Evolutionary conservation across 179 eudicot genomes (phyloP).

Genomic region (Nepenthes alata): DNA sequence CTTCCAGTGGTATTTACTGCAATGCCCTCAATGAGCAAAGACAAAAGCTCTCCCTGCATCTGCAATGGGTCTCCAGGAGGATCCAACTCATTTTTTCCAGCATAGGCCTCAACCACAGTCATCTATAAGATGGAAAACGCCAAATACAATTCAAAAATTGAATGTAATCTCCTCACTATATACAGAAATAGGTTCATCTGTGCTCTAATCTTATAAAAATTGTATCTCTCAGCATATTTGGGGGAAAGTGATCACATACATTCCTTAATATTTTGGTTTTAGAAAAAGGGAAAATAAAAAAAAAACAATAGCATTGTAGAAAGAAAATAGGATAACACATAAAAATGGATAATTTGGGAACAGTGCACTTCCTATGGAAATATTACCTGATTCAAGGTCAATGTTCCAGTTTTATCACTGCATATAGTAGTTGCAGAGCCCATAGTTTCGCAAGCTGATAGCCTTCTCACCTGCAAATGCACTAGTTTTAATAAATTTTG

Average conservation of each 20-base stretch:
- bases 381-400: constrained; percentile 76
- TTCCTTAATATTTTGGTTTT: background rate
- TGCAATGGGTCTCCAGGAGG: constrained; percentile 42
- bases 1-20: constrained; percentile 82
- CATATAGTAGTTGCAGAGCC: constrained; percentile 87
- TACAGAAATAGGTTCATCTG: no score
- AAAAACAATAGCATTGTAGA: no score
- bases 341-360: no score
- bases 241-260: background rate
- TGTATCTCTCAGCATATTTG: background rate
- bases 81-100: constrained; percentile 49
- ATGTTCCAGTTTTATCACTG: constrained; percentile 94
- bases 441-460: constrained; percentile 37
- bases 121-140: constrained; percentile 26
- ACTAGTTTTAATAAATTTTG: background rate
- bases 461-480: constrained; percentile 65
- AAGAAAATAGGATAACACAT: no score
- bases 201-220: background rate
- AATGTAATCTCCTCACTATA: no score
- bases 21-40: constrained; percentile 64
- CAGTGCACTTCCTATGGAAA: background rate
- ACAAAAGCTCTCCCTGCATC: constrained; percentile 25
- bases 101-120: constrained; percentile 85
- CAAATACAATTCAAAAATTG: background rate
- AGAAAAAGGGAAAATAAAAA: background rate